Conservation (phyloP, 768 basidiomycete species). For the Zangia roseola region DNA sequence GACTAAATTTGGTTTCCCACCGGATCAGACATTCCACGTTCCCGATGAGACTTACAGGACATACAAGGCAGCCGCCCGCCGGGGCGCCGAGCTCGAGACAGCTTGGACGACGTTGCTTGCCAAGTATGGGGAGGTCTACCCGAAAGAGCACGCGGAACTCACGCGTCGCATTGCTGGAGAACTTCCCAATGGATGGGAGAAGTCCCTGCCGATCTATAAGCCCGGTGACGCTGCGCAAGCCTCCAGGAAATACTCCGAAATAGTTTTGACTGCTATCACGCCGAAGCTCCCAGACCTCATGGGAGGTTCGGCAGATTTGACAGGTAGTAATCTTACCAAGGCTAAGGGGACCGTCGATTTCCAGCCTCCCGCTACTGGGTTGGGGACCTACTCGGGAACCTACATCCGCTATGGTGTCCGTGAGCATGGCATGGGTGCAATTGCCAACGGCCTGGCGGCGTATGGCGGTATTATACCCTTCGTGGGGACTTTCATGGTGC, state of each 20-base stretch:
- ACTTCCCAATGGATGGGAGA: constrained; percentile 87
- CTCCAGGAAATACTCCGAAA: constrained; percentile 91
- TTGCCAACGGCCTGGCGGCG: constrained; percentile 86
- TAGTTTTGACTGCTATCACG: constrained; percentile 74
- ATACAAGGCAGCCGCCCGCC: constrained; percentile 65
- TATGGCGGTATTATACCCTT: constrained; percentile 93
- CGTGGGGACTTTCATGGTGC: constrained; percentile 86
- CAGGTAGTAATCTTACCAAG: constrained; percentile 89
- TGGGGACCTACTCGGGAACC: constrained; percentile 82
- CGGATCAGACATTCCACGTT: constrained; percentile 75
- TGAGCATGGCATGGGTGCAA: constrained; percentile 96
- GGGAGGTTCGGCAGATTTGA: constrained; percentile 89
- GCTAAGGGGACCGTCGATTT: constrained; percentile 86
- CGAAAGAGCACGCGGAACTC: constrained; percentile 83
- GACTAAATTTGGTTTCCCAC: constrained; percentile 78
- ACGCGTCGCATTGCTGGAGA: constrained; percentile 79
- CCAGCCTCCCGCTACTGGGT: constrained; percentile 82
- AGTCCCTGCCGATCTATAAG: constrained; percentile 81
- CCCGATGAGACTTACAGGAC: constrained; percentile 68
- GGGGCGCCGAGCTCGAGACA: constrained; percentile 71
- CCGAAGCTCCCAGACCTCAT: constrained; percentile 79
- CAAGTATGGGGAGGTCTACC: constrained; percentile 74
- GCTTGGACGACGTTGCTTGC: constrained; percentile 72
- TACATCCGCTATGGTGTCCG: constrained; percentile 97
- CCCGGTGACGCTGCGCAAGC: constrained; percentile 81